Base-by-base conservation (phyloP, 192 early-diverging fungal genomes). In the Backusella tuberculispora region DNA sequence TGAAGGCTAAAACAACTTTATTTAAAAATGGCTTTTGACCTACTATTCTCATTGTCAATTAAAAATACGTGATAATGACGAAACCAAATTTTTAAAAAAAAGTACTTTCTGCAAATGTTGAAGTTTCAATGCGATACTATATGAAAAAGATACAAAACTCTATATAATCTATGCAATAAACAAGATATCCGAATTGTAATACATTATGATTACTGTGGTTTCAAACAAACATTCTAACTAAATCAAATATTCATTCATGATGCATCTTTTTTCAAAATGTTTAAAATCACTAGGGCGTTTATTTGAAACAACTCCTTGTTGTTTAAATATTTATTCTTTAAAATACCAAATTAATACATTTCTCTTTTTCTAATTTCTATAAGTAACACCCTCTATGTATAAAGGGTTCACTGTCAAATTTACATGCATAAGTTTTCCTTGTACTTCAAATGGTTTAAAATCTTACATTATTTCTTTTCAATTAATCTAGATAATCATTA, bases 1-100 rank as follows among this genome's bases (percentile, higher is more conserved):
- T 24, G 21, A 12, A 26, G 7, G 12, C 24, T 24, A 13, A 60
- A 60, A 60, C 12, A 8, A 5, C 5, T 60, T 12, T 9, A 60
- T 24, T 24, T 60, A 24, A 8, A 56, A 56, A 56, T 24, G 24
- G 53, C 21, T 56, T 56, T 56, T 56, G 53, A 21, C 10, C 12
- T 21, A 56, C 53, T 4, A 6, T 56, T 56, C 53, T 9, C 12
- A 56, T 12, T 56, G 19, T 56, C 21, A 56, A 21, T 3, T 24
- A 56, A 56, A 56, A 50, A 56, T 56, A 56, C 53, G 21, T 26
- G 53, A 56, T 24, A 56, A 56, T 56, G 53, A 56, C 53, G 53
- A 53, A 19, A 19, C 21, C n/a, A 53, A n/a, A 53, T 53, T 17
- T 50, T 7, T 7, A 3, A 43, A 43, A 10, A 43, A 43, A 43